Conservation (phyloP, 371 early-diverging fungal genomes). For the Mucor piriformis region DNA sequence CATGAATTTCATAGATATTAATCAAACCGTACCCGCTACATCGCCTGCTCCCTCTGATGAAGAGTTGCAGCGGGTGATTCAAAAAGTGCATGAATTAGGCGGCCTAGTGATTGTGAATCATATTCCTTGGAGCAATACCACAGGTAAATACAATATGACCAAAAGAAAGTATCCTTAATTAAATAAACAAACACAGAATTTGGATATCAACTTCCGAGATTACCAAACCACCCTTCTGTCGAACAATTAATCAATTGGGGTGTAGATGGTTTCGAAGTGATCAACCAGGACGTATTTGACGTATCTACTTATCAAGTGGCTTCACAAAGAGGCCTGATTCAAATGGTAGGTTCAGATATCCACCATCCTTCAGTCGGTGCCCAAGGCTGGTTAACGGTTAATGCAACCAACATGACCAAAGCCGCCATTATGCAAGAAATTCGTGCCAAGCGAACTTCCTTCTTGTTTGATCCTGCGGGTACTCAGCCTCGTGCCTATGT, state of each 20-base stretch:
- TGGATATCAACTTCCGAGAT: slow-evolving; percentile 58
- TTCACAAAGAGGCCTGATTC: slow-evolving; percentile 44
- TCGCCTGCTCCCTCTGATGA: slow-evolving; percentile 68
- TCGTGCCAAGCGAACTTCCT: slow-evolving; percentile 62
- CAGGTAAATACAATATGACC: slow-evolving; percentile 36
- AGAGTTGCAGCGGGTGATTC: slow-evolving; percentile 62
- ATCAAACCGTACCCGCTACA: slow-evolving; percentile 60
- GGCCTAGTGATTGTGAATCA: slow-evolving; percentile 82
- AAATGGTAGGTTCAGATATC: slow-evolving; percentile 72
- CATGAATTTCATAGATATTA: slow-evolving; percentile 80
- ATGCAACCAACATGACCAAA: slow-evolving; percentile 47
- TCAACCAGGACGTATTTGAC: slow-evolving; percentile 68
- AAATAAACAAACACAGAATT: slow-evolving; percentile 33
- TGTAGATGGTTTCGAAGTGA: slow-evolving; percentile 75
- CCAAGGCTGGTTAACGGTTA: slow-evolving; percentile 68
- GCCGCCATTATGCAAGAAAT: slow-evolving; percentile 65
- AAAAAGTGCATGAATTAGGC: slow-evolving; percentile 66
- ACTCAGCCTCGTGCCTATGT: slow-evolving; percentile 61
- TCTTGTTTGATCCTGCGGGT: slow-evolving; percentile 73
- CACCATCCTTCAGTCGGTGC: slow-evolving; percentile 66
- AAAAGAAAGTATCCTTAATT: not conserved
- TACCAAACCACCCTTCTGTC: slow-evolving; percentile 70
- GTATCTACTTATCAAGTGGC: slow-evolving; percentile 58
- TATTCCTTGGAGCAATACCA: slow-evolving; percentile 80
- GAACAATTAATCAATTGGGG: slow-evolving; percentile 67